These are phyloP conservation scores for Teunomyces tritomae DNA, from an alignment of 805 yeast genomes.

Conservation along the genomic window DNA sequence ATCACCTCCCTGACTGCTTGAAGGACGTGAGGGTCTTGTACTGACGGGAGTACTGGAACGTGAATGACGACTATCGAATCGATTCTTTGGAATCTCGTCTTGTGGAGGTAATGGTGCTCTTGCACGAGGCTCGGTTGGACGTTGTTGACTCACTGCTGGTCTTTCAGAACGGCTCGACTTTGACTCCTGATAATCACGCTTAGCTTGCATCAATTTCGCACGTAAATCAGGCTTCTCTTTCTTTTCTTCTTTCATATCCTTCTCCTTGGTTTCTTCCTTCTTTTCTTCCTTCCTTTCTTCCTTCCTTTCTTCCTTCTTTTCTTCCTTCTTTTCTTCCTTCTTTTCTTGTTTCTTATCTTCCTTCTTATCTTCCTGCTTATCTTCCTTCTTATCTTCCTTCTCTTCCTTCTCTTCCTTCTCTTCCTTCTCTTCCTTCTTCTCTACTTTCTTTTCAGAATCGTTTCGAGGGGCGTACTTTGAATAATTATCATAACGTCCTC, in stretches of 20 bases:
- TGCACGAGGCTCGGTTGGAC: conserved; percentile 6
- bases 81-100: conserved; percentile 10
- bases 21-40: neutral
- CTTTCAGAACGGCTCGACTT: conserved; percentile 1
- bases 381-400: neutral
- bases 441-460: conserved; percentile 1
- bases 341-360: neutral
- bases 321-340: conserved; percentile 1
- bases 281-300: conserved; percentile 5
- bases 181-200: conserved; percentile 17
- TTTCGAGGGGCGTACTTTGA: conserved; percentile 18
- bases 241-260: neutral
- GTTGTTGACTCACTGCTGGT: conserved; percentile 1
- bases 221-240: conserved; percentile 15
- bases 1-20: conserved; percentile 1
- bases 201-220: conserved; percentile 21
- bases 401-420: conserved; percentile 8
- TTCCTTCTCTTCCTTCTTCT: neutral
- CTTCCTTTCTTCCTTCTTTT: neutral
- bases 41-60: neutral
- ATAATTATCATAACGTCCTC: conserved; percentile 33
- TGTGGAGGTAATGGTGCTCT: conserved; percentile 26
- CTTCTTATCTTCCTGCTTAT: neutral
- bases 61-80: neutral
- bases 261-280: conserved; percentile 10